Percentiles rank a stretch among this genome's conserved stretches.
These are phyloP conservation scores for Sequoia sempervirens DNA, from an alignment of 75 land plant genomes.

Conservation along the genomic window DNA sequence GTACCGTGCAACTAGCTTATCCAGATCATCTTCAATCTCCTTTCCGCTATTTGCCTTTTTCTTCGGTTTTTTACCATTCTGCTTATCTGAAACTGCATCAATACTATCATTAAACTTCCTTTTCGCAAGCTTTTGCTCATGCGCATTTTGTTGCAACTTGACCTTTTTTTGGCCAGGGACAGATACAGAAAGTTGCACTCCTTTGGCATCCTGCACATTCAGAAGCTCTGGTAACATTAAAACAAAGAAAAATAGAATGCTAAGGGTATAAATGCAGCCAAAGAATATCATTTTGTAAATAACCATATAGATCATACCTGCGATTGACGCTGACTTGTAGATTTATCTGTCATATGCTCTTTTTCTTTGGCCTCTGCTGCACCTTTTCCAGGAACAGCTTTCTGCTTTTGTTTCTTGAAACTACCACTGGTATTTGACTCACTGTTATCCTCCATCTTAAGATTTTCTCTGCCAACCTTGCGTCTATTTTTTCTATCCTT, in stretches of 20 bases:
- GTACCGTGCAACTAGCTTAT: slow-evolving; percentile 68
- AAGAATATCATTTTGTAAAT: not conserved
- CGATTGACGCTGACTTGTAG: not conserved
- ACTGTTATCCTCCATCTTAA: not conserved
- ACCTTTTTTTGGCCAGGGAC: not conserved
- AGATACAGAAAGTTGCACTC: not conserved
- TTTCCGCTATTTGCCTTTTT: slow-evolving; percentile 18
- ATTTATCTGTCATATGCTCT: not conserved
- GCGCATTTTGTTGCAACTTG: slow-evolving; percentile 1
- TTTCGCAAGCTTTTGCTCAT: slow-evolving; percentile 6
- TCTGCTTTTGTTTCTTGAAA: not conserved
- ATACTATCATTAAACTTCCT: slow-evolving; percentile 3
- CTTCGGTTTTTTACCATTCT: slow-evolving; percentile 10
- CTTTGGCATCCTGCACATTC: slow-evolving; percentile 2
- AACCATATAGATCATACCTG: not conserved
- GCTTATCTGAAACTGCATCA: slow-evolving; percentile 8
- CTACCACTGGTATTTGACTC: not conserved
- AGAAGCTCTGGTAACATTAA: not conserved
- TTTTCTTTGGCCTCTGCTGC: not conserved
- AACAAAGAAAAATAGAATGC: not conserved
- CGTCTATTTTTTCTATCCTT: slow-evolving; percentile 9
- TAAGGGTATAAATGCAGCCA: not conserved
- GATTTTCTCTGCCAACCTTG: not conserved
- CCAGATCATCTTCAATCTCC: slow-evolving; percentile 58
- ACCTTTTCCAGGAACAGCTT: not conserved